Conservation (phyloP, 129 eudicot species). For the Scalesia atractyloides region DNA sequence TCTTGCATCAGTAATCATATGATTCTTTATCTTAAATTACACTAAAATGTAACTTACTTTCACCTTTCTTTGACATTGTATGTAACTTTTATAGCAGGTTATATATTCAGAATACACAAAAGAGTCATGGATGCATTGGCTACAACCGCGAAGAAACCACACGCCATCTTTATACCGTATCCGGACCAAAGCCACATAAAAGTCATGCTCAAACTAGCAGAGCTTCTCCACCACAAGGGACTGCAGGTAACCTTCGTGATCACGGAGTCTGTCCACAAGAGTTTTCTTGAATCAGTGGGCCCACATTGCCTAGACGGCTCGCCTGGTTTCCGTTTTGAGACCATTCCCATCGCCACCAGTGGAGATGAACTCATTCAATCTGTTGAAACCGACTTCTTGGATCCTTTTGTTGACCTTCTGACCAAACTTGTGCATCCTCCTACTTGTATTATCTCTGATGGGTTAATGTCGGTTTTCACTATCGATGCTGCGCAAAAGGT, state of each 20-base stretch:
- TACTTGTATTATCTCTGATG: constrained; percentile 9
- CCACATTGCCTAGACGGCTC: constrained; percentile 1
- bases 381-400: constrained; percentile 14
- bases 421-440: constrained; percentile 9
- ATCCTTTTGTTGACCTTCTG: constrained; percentile 10
- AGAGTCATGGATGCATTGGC: not conserved
- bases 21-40: too few relatives aligned
- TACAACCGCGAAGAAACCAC: not conserved
- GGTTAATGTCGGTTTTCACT: not conserved
- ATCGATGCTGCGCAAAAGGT: constrained; percentile 11
- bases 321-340: constrained; percentile 2
- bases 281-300: constrained; percentile 1
- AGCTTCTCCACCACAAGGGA: constrained; percentile 15
- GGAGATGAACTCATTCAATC: not conserved
- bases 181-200: constrained; percentile 24
- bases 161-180: constrained; percentile 8
- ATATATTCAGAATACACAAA: not conserved
- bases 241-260: not conserved
- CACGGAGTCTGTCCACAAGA: not conserved
- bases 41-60: too few relatives aligned
- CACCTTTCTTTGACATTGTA: too few relatives aligned
- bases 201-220: constrained; percentile 27
- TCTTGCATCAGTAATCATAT: too few relatives aligned
- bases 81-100: too few relatives aligned
- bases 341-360: not conserved